Conservation (phyloP, 2,329 filamentous ascomycete species). For the Tolypocladium tundrense region DNA sequence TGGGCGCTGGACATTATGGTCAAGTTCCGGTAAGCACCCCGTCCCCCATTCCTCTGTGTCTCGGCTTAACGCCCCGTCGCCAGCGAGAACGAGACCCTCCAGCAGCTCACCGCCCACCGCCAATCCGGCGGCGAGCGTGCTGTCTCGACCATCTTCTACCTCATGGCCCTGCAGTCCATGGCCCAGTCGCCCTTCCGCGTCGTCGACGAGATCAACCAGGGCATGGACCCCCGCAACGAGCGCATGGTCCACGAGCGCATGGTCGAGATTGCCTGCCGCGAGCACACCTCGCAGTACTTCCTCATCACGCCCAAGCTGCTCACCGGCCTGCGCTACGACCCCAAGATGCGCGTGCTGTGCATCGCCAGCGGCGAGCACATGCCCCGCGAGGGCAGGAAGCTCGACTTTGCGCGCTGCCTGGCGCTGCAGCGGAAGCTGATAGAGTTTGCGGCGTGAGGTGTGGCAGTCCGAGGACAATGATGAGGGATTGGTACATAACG, state of each 20-base stretch:
- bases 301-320: slow-evolving; percentile 95
- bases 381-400: slow-evolving; percentile 40
- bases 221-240: slow-evolving; percentile 98
- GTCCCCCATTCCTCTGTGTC: neutral
- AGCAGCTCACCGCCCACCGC: slow-evolving; percentile 79
- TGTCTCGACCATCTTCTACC: slow-evolving; percentile 96
- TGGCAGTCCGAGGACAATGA: no score
- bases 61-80: neutral
- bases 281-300: slow-evolving; percentile 80
- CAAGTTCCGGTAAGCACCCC: slow-evolving; percentile 66
- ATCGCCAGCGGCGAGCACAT: slow-evolving; percentile 82
- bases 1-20: slow-evolving; percentile 94
- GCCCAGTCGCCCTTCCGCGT: slow-evolving; percentile 94
- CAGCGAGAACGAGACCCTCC: slow-evolving; percentile 71
- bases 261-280: slow-evolving; percentile 90
- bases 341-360: slow-evolving; percentile 85
- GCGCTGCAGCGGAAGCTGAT: slow-evolving; percentile 29
- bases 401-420: slow-evolving; percentile 39
- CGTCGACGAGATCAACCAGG: slow-evolving; percentile 98
- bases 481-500: neutral
- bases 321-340: slow-evolving; percentile 73
- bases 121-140: slow-evolving; percentile 95
- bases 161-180: slow-evolving; percentile 93
- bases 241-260: slow-evolving; percentile 96
- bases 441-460: slow-evolving; percentile 16